phyloP scores from a whole-genome alignment of 768 basidiomycete genomes.

The Basidioascus undulatus region DNA sequence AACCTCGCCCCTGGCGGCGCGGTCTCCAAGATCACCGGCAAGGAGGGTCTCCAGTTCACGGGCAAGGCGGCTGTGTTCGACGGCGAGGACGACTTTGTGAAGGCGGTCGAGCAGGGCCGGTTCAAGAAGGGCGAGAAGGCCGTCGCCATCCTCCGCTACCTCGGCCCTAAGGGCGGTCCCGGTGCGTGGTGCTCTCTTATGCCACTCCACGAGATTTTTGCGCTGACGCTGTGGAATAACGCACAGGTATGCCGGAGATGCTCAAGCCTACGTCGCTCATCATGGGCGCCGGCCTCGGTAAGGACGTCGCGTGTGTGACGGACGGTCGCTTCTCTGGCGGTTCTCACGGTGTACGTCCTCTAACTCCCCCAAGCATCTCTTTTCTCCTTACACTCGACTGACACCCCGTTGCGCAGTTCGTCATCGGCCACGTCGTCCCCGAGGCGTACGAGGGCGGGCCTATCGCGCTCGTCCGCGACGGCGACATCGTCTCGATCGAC shows the following conservation, averaged over 20 bases:
- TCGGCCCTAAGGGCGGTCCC: constrained; percentile 91
- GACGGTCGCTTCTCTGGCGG: constrained; percentile 97
- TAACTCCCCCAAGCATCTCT: constrained; percentile 10
- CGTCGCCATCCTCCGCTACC: constrained; percentile 78
- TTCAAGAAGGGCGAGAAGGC: constrained; percentile 93
- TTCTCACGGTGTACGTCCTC: constrained; percentile 1
- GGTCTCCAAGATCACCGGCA: constrained; percentile 92
- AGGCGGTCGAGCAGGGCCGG: constrained; percentile 63
- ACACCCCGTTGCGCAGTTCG: constrained; percentile 28
- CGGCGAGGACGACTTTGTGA: constrained; percentile 61
- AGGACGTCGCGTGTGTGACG: constrained; percentile 88
- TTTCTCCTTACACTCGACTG: constrained; percentile 7
- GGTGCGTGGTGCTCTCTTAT: constrained; percentile 26
- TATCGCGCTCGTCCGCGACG: constrained; percentile 70
- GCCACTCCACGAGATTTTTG: background rate
- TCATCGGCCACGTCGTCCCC: constrained; percentile 88
- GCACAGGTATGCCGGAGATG: constrained; percentile 93
- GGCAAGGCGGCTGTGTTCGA: constrained; percentile 88
- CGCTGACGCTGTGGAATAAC: background rate
- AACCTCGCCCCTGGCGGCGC: constrained; percentile 85
- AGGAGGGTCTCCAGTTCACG: constrained; percentile 69
- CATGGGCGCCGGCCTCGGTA: constrained; percentile 91
- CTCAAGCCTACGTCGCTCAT: constrained; percentile 90
- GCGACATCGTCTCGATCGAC: constrained; percentile 67
- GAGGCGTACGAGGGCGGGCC: constrained; percentile 87